phyloP scores from a whole-genome alignment of 2,329 filamentous ascomycete species.

The Epichloe baconii region DNA sequence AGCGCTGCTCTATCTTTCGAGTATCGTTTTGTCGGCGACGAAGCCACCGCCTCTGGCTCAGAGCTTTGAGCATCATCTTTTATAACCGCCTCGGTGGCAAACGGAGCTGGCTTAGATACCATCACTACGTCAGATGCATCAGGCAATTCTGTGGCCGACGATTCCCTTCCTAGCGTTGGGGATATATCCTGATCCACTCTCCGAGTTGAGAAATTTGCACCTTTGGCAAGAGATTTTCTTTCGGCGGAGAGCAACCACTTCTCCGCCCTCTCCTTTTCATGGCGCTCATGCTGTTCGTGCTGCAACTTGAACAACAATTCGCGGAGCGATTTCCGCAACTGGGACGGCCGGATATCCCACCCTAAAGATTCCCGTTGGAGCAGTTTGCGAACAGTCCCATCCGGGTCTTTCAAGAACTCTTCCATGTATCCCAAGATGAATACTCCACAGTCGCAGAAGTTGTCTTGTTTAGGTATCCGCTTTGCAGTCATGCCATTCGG shows the following conservation, averaged over 20 bases:
- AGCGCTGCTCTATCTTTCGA: constrained; percentile 8
- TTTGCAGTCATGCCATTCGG: constrained; percentile 51
- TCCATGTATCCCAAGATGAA: constrained; percentile 77
- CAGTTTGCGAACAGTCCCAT: constrained; percentile 53
- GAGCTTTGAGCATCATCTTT: background rate
- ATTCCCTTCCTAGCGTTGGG: background rate
- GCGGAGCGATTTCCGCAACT: constrained; percentile 54
- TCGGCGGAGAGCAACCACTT: constrained; percentile 17
- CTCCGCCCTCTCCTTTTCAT: constrained; percentile 23
- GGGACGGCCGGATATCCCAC: constrained; percentile 42
- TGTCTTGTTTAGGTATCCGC: constrained; percentile 65
- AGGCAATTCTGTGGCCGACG: background rate
- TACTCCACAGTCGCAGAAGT: constrained; percentile 80
- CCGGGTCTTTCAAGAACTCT: constrained; percentile 65
- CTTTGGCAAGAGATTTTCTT: constrained; percentile 4
- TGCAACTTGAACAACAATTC: constrained; percentile 52
- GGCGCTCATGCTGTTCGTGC: constrained; percentile 35
- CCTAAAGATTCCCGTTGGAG: constrained; percentile 41
- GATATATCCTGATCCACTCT: background rate
- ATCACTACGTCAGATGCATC: background rate
- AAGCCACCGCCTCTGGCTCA: background rate
- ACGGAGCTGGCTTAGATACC: background rate
- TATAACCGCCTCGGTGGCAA: too few relatives aligned
- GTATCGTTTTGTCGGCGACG: background rate
- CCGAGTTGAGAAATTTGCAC: background rate